phyloP scores from a whole-genome alignment of 2,329 filamentous ascomycete species.

The Fusarium tricinctum region DNA sequence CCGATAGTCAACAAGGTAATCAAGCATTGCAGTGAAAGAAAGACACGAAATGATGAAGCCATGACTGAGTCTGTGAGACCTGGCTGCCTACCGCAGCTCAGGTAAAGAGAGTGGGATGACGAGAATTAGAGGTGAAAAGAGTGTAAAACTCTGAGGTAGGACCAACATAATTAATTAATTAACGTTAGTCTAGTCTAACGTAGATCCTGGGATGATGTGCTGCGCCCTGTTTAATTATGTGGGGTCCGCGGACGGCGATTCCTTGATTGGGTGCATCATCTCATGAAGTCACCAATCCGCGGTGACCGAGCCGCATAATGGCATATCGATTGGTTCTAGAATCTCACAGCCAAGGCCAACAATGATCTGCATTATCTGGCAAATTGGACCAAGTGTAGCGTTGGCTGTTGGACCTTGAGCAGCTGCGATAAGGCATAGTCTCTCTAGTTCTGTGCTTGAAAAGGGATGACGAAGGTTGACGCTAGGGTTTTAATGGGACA shows the following conservation, averaged over 20 bases:
- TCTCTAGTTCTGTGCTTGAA: no score
- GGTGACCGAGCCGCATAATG: background rate
- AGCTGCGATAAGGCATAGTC: background rate
- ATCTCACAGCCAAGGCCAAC: slow-evolving; percentile 6
- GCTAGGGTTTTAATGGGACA: no score
- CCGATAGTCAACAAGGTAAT: background rate
- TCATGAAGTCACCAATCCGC: slow-evolving; percentile 13
- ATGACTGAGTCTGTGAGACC: background rate
- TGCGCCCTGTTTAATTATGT: slow-evolving; percentile 7
- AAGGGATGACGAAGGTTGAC: no score
- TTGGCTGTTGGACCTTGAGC: background rate
- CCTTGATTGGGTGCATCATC: slow-evolving; percentile 4
- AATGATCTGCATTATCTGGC: background rate
- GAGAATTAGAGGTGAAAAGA: background rate
- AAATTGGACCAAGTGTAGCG: background rate
- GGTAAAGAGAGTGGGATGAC: background rate
- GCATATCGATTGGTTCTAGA: slow-evolving; percentile 9
- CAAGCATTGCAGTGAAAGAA: slow-evolving; percentile 1
- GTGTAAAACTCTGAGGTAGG: background rate
- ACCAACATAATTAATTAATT: background rate
- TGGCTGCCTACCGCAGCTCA: slow-evolving; percentile 1
- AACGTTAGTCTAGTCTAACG: background rate
- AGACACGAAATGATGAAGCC: background rate
- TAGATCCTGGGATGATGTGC: background rate
- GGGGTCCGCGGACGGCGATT: slow-evolving; percentile 25